A percentile compares a stretch with the other conserved stretches of the same genome.
These are phyloP conservation scores for Globisporangium nunn DNA, from an alignment of 352 stramenopile genomes.

Conservation along the genomic window DNA sequence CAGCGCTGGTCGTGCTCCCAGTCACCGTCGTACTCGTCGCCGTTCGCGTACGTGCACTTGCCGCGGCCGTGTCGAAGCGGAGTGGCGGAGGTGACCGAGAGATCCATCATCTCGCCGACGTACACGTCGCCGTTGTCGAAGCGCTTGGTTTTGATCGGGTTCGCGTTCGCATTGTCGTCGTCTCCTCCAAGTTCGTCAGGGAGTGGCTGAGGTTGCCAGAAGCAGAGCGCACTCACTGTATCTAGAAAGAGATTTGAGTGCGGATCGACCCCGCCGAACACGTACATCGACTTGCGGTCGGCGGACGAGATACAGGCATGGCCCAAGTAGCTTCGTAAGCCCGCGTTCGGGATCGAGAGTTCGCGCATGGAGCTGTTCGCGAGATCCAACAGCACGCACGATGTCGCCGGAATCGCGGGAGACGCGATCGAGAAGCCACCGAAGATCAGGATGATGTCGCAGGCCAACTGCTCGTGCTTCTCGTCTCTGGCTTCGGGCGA, in stretches of 20 bases:
- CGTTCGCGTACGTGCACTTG: slow-evolving; percentile 49
- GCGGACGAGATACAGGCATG: slow-evolving; percentile 29
- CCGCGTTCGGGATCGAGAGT: slow-evolving; percentile 23
- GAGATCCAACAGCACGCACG: slow-evolving; percentile 37
- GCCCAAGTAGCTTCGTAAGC: slow-evolving; percentile 33
- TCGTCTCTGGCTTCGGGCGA: slow-evolving; percentile 11
- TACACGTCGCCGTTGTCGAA: slow-evolving; percentile 66
- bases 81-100: neutral
- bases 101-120: slow-evolving; percentile 41
- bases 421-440: slow-evolving; percentile 39
- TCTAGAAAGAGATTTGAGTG: slow-evolving; percentile 24
- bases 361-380: slow-evolving; percentile 19
- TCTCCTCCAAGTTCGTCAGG: slow-evolving; percentile 20
- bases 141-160: slow-evolving; percentile 37
- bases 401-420: slow-evolving; percentile 14
- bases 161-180: slow-evolving; percentile 19
- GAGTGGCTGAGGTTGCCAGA: slow-evolving; percentile 47
- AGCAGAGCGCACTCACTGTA: slow-evolving; percentile 38
- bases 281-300: slow-evolving; percentile 41
- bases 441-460: slow-evolving; percentile 40
- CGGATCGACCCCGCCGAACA: slow-evolving; percentile 46
- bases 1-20: slow-evolving; percentile 43
- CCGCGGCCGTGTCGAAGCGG: slow-evolving; percentile 41
- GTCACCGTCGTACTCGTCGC: slow-evolving; percentile 60
- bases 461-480: neutral